Evolutionary conservation across 108 stramenopile species (phyloP).

Genomic region (Chaetoceros muelleri): DNA sequence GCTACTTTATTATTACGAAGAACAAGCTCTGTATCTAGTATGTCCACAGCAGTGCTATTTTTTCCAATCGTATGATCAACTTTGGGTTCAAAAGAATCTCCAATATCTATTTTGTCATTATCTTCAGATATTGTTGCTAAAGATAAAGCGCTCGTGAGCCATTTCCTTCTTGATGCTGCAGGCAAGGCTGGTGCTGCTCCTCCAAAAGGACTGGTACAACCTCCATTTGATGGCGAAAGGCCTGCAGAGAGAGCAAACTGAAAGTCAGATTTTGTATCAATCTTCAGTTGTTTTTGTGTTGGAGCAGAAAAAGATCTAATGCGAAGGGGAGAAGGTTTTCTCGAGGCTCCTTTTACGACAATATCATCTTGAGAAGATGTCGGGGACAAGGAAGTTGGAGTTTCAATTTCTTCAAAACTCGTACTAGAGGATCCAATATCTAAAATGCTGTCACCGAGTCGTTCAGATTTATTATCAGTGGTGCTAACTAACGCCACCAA

Average conservation of each 20-base stretch:
- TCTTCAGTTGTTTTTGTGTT: not conserved
- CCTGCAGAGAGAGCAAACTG: slow-evolving; percentile 45
- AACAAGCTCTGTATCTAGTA: slow-evolving; percentile 50
- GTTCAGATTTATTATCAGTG: too few relatives aligned
- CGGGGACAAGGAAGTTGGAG: not conserved
- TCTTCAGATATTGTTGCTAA: slow-evolving; percentile 76
- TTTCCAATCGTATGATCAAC: not conserved
- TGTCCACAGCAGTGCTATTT: slow-evolving; percentile 12
- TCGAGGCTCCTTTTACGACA: not conserved
- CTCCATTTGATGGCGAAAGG: slow-evolving; percentile 1
- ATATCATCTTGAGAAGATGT: not conserved
- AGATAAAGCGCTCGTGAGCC: slow-evolving; percentile 53
- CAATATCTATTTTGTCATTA: slow-evolving; percentile 24
- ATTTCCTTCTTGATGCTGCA: slow-evolving; percentile 33
- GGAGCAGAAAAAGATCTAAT: not conserved
- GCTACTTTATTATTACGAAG: slow-evolving; percentile 17
- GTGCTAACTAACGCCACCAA: too few relatives aligned
- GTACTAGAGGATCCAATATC: too few relatives aligned
- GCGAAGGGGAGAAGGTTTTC: not conserved
- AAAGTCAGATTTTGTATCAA: slow-evolving; percentile 64
- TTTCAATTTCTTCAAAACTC: not conserved
- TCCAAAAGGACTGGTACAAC: slow-evolving; percentile 11
- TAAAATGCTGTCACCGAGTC: too few relatives aligned
- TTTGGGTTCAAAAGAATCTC: slow-evolving; percentile 5
- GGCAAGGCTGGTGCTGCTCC: slow-evolving; percentile 9